Conservation (phyloP, 2,329 filamentous ascomycete species). For the Diatrype stigma region DNA sequence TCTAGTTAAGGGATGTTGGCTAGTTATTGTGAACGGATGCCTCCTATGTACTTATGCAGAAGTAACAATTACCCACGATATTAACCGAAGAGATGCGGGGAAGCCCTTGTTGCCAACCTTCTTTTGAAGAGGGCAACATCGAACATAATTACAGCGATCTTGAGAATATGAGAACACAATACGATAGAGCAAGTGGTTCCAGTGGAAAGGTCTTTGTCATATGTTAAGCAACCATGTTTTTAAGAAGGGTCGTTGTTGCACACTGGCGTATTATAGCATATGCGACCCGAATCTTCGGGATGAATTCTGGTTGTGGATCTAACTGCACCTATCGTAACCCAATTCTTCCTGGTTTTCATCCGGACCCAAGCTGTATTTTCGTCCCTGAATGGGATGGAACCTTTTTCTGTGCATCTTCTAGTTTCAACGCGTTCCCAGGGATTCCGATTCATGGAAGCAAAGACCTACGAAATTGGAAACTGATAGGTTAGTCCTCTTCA, state of each 20-base stretch:
- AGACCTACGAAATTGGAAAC: conserved; percentile 38
- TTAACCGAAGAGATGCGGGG: too few relatives aligned
- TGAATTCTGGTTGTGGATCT: background rate
- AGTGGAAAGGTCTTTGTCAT: too few relatives aligned
- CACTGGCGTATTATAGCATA: conserved; percentile 6
- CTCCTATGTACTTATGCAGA: too few relatives aligned
- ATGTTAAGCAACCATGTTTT: background rate
- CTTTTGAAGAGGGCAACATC: too few relatives aligned
- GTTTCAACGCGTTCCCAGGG: conserved; percentile 41
- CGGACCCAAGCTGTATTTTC: conserved; percentile 40
- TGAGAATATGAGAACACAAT: background rate
- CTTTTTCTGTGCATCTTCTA: conserved; percentile 40
- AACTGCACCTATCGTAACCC: conserved; percentile 36
- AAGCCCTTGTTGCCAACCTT: too few relatives aligned
- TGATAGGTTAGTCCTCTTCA: conserved; percentile 15
- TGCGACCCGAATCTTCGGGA: conserved; percentile 2
- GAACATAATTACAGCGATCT: background rate
- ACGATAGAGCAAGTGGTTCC: background rate
- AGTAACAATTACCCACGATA: too few relatives aligned
- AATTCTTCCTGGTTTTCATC: conserved; percentile 41
- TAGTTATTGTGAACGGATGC: too few relatives aligned
- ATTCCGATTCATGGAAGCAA: conserved; percentile 40
- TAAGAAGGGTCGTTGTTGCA: background rate
- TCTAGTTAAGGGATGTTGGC: too few relatives aligned
- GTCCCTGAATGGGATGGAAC: conserved; percentile 33